Conservation (phyloP, 257 asterid genomes). For the Solanum clarkiae region DNA sequence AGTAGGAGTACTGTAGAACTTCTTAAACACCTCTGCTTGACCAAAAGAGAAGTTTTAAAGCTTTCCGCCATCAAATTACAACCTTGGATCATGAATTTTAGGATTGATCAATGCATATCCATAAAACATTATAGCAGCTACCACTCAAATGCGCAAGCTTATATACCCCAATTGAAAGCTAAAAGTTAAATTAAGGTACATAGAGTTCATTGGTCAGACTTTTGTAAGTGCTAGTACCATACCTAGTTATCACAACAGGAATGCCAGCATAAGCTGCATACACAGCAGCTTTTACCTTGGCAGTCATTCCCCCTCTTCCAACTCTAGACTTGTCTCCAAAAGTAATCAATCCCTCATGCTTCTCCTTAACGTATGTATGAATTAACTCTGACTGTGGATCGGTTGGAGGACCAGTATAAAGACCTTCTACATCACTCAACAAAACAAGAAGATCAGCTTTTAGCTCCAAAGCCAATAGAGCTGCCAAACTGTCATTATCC, state of each 20-base stretch:
- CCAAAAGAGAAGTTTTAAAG: background rate
- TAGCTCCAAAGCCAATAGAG: constrained; percentile 65
- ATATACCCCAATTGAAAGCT: background rate
- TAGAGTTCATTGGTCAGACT: background rate
- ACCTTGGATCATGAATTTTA: background rate
- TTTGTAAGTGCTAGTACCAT: background rate
- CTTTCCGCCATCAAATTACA: background rate
- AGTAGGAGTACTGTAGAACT: background rate
- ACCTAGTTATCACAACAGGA: constrained; percentile 80
- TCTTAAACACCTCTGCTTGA: background rate
- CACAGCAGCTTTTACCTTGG: constrained; percentile 79
- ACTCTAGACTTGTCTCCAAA: constrained; percentile 88
- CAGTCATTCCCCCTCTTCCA: constrained; percentile 92
- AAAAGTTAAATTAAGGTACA: background rate
- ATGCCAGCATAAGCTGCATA: constrained; percentile 58
- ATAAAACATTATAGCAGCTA: background rate
- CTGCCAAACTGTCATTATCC: constrained; percentile 82
- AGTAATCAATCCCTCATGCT: constrained; percentile 42
- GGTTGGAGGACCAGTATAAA: constrained; percentile 74
- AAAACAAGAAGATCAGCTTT: constrained; percentile 74
- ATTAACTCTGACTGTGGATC: constrained; percentile 65
- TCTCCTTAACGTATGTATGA: constrained; percentile 50
- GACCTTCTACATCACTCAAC: constrained; percentile 82
- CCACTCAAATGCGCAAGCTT: background rate
- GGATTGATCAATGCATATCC: background rate